Percentiles rank a stretch among this genome's conserved stretches.
phyloP scores from a whole-genome alignment of 371 early-diverging fungal genomes.

The Mucor plumbeus region DNA sequence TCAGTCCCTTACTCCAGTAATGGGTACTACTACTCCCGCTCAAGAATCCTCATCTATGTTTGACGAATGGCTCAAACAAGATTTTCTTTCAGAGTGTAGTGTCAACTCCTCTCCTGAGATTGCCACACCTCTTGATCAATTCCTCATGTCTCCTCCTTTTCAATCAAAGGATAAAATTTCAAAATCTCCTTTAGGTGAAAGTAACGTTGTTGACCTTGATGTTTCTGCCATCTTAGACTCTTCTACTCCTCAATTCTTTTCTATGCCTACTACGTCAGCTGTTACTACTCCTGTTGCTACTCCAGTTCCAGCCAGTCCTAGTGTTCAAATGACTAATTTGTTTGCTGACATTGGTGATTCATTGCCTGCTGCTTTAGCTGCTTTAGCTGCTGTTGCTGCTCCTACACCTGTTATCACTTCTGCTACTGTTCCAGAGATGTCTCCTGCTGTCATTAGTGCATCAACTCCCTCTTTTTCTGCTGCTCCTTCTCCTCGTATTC shows the following conservation, averaged over 20 bases:
- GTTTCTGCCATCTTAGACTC: conserved; percentile 36
- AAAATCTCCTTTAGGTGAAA: background rate
- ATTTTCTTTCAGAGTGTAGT: conserved; percentile 31
- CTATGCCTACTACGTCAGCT: conserved; percentile 4
- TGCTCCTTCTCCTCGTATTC: conserved; percentile 18
- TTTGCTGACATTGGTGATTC: conserved; percentile 36
- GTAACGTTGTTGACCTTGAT: conserved; percentile 22
- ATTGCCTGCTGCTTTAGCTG: conserved; percentile 37
- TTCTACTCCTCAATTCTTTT: conserved; percentile 18
- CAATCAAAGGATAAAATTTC: conserved; percentile 19
- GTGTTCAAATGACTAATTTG: conserved; percentile 18
- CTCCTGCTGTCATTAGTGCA: conserved; percentile 32
- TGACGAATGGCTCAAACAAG: conserved; percentile 39
- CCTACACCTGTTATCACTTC: conserved; percentile 13
- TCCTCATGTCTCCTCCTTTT: conserved; percentile 36
- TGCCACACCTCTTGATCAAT: conserved; percentile 34
- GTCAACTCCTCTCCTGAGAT: conserved; percentile 35
- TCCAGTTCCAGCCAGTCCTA: background rate
- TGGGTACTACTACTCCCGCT: conserved; percentile 16
- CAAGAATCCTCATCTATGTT: conserved; percentile 28
- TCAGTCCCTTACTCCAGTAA: conserved; percentile 32
- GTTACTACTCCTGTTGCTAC: conserved; percentile 5
- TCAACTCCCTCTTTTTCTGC: conserved; percentile 31
- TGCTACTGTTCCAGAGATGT: background rate
- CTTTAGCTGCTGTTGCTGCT: conserved; percentile 31